Percentiles rank a stretch among this genome's conserved stretches.
phyloP scores from a whole-genome alignment of 192 early-diverging fungal species.

The Funneliformis mosseae region DNA sequence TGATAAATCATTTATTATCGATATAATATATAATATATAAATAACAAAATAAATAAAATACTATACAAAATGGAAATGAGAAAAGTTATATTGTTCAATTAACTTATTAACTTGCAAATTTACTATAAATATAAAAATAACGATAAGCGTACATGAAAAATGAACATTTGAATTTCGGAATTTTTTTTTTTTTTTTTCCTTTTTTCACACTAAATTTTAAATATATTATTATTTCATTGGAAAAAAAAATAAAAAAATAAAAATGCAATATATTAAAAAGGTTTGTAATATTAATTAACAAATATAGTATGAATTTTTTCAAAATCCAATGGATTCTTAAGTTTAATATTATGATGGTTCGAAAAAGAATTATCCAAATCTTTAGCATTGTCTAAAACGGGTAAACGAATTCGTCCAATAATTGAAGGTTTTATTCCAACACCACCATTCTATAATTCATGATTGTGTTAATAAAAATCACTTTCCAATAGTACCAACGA shows the following conservation, averaged over 20 bases:
- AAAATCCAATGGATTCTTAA: constrained; percentile 38
- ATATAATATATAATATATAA: too few relatives aligned
- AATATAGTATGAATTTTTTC: constrained; percentile 41
- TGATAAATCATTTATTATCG: too few relatives aligned
- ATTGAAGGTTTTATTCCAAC: constrained; percentile 17
- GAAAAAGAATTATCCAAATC: constrained; percentile 1
- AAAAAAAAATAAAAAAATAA: not conserved
- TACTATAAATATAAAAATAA: too few relatives aligned
- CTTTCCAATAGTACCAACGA: not conserved
- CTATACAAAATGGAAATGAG: too few relatives aligned
- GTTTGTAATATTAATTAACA: constrained; percentile 33
- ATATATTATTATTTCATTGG: too few relatives aligned
- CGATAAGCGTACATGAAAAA: too few relatives aligned
- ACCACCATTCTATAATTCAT: not conserved
- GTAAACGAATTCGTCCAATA: constrained; percentile 33
- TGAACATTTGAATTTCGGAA: too few relatives aligned
- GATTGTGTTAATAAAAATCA: not conserved
- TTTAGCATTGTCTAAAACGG: constrained; percentile 5
- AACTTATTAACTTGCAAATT: too few relatives aligned
- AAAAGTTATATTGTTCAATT: too few relatives aligned
- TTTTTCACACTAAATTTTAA: too few relatives aligned
- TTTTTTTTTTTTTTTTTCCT: too few relatives aligned
- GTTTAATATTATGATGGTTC: constrained; percentile 22
- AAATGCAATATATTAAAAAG: not conserved
- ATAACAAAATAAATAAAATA: too few relatives aligned